These are phyloP conservation scores for Polyplosphaeria fusca DNA, from an alignment of 495 filamentous ascomycete genomes.

Conservation along the genomic window DNA sequence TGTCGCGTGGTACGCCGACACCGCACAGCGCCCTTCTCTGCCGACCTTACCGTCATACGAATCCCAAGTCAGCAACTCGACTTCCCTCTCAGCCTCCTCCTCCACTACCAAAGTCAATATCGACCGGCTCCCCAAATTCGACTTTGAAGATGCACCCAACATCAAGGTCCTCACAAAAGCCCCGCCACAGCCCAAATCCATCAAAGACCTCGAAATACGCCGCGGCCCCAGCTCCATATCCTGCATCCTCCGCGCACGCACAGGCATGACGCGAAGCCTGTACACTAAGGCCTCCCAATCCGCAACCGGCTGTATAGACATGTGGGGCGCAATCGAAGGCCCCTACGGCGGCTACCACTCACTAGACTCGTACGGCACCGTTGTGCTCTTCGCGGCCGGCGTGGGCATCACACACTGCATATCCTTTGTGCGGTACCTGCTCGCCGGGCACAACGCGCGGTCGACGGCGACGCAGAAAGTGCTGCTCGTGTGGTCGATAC, in stretches of 20 bases:
- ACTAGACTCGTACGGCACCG: conserved; percentile 77
- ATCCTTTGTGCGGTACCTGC: conserved; percentile 69
- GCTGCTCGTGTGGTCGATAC: conserved; percentile 17
- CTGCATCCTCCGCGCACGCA: conserved; percentile 72
- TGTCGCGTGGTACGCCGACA: conserved; percentile 56
- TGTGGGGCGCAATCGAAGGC: conserved; percentile 70
- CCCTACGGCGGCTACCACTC: conserved; percentile 71
- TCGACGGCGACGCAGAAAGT: conserved; percentile 66
- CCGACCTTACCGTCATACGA: too few relatives aligned
- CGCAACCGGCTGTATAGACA: conserved; percentile 57
- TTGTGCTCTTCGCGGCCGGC: conserved; percentile 81
- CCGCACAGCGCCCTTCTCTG: too few relatives aligned
- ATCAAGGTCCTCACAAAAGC: too few relatives aligned
- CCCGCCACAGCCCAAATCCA: conserved; percentile 29
- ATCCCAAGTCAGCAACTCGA: too few relatives aligned
- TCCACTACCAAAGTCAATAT: too few relatives aligned
- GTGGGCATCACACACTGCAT: conserved; percentile 89
- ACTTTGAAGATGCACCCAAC: conserved; percentile 50
- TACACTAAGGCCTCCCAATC: conserved; percentile 63
- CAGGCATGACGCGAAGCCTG: conserved; percentile 77
- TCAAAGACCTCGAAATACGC: conserved; percentile 31
- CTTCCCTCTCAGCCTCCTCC: too few relatives aligned
- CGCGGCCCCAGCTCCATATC: conserved; percentile 58
- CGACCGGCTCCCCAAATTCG: conserved; percentile 38
- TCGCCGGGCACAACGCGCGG: conserved; percentile 63